Base-by-base conservation (phyloP, 768 basidiomycete genomes). In the Naganishia antarctica region DNA sequence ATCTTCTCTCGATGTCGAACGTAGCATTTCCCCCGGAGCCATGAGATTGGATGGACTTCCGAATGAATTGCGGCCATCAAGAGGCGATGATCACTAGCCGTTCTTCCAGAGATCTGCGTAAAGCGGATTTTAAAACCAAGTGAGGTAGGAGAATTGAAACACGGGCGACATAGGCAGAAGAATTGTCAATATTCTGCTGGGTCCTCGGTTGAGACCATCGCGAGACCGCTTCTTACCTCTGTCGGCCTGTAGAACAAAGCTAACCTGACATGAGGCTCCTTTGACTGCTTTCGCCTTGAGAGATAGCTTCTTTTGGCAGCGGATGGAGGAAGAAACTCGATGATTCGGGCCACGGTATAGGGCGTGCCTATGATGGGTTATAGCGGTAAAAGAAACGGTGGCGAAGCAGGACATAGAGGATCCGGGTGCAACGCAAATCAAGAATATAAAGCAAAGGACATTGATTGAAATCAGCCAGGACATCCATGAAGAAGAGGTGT, bases 221-320 rank as follows among this genome's bases (percentile, higher is more conserved):
- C 21, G 48, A 44, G 23, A 34, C 45, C 21, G 16, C 13, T 21
- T 65, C 75, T 47, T 50, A 78, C 75, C 69, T 98, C 94, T 79
- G 87, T 85, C 58, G 91, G 91, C 69, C 94, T 89, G 81, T 97
- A 96, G 81, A 93, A 98, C 85, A 92, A 92, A 47, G 90, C 90
- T 61, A 97, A 82, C 58, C 92, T 86, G 69, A 91, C 91, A 84
- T 88, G 73, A 69, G 73, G 49, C 60, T 75, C 74, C 28, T 46
- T 61, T 32, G 65, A 46, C 32, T 62, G 29, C 3, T 48, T 45
- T 26, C 61, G 57, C 26, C 68, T 64, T 0, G 68, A 60, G 7
- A 70, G 71, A 48, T 75, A 72, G 37, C 71, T 74, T 18, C 70
- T 73, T 41, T 84, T 81, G 43, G 81, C 81, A 60, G 87, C 86